Percentiles rank a stretch among this genome's conserved stretches.
phyloP scores from a whole-genome alignment of 805 yeast species.

The Ogataea thermomethanolica region DNA sequence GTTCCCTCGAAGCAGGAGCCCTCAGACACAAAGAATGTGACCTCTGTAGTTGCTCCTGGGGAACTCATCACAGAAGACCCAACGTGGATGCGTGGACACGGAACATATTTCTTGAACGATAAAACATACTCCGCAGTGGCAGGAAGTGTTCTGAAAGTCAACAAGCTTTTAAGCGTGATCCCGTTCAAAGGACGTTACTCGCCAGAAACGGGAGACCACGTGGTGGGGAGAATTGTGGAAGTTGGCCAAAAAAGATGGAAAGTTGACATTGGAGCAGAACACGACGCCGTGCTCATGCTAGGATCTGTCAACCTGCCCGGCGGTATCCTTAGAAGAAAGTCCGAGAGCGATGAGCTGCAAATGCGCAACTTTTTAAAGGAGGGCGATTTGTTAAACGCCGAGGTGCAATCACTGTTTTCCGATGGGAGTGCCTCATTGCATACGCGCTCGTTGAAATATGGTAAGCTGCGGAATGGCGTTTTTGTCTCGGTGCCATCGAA shows the following conservation, averaged over 20 bases:
- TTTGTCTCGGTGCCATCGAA: constrained; percentile 80
- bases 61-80: constrained; percentile 95
- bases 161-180: constrained; percentile 76
- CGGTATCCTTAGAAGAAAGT: constrained; percentile 89
- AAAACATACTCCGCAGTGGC: constrained; percentile 88
- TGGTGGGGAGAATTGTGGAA: constrained; percentile 90
- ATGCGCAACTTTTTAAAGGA: constrained; percentile 94
- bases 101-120: constrained; percentile 77
- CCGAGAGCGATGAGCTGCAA: constrained; percentile 92
- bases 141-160: constrained; percentile 83
- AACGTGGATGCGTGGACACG: constrained; percentile 98
- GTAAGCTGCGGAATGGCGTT: constrained; percentile 89
- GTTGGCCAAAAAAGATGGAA: constrained; percentile 95
- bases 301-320: constrained; percentile 98
- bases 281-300: constrained; percentile 85
- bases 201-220: constrained; percentile 96
- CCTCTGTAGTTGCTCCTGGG: constrained; percentile 82
- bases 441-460: constrained; percentile 92
- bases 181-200: constrained; percentile 85
- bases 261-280: constrained; percentile 94
- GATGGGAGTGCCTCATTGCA: constrained; percentile 94
- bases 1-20: constrained; percentile 15
- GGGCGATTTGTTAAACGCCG: constrained; percentile 94
- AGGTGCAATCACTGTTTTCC: constrained; percentile 82
- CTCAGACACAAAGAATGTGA: constrained; percentile 20